Percentiles rank a stretch among this genome's conserved stretches.
Conservation (phyloP, 345 rosid genomes). For the Carallia brachiata region DNA sequence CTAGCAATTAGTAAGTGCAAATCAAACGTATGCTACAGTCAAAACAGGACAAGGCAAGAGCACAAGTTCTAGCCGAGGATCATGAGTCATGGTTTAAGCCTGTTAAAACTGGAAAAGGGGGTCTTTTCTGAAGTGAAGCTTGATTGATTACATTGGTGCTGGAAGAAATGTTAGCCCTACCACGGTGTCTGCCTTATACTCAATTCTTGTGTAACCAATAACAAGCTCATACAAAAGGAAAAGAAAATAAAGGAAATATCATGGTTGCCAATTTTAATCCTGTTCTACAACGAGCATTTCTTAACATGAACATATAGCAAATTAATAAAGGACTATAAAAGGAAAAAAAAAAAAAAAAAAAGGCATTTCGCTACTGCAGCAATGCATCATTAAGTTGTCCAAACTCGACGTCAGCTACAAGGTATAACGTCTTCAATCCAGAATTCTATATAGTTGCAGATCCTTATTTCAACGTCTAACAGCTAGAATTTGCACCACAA, state of each 20-base stretch:
- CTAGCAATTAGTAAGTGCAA: not conserved
- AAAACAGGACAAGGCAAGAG: not conserved
- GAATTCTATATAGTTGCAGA: not conserved
- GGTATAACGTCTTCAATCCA: not conserved
- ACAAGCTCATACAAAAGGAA: too few species aligned
- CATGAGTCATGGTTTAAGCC: not conserved
- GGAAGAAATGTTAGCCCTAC: too few species aligned
- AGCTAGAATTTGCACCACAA: constrained; percentile 1
- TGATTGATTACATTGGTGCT: too few species aligned
- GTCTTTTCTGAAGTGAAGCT: too few species aligned
- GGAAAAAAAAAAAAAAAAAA: not conserved
- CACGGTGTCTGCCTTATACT: too few species aligned
- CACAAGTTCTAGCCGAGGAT: not conserved
- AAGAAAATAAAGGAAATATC: too few species aligned
- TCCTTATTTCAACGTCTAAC: constrained; percentile 3
- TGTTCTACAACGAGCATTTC: too few species aligned
- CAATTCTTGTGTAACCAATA: too few species aligned
- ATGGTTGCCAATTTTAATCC: too few species aligned
- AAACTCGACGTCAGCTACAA: not conserved
- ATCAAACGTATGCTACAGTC: not conserved
- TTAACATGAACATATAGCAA: too few species aligned
- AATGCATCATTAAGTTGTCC: not conserved
- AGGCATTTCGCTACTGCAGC: not conserved
- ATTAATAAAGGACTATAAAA: not conserved
- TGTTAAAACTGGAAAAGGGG: too few species aligned